These are phyloP conservation scores for Didymella lethalis DNA, from an alignment of 2,329 filamentous ascomycete genomes.

Conservation along the genomic window DNA sequence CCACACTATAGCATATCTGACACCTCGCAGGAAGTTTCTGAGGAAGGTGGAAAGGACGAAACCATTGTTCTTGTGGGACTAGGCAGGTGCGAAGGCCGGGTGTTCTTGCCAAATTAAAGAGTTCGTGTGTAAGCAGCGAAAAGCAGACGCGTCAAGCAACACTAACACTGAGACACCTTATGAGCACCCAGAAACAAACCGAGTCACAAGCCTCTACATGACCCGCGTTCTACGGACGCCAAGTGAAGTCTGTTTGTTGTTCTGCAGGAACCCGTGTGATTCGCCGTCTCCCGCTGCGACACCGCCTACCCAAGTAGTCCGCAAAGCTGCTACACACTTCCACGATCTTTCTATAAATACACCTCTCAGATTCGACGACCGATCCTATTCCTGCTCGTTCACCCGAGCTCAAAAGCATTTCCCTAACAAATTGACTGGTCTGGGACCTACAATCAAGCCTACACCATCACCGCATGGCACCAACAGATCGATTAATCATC, in stretches of 20 bases:
- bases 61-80: conserved; percentile 3
- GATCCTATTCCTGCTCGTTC: not conserved
- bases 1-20: not conserved
- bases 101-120: not conserved
- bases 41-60: not conserved
- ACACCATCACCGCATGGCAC: not conserved
- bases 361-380: not conserved
- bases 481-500: not conserved
- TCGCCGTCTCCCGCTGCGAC: not conserved
- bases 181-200: not conserved
- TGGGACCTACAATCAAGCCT: not conserved
- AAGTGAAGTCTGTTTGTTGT: conserved; percentile 5
- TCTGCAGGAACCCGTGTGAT: conserved; percentile 1
- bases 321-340: not conserved
- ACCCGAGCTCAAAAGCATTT: not conserved
- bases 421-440: not conserved
- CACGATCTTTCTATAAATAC: not conserved
- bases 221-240: not conserved
- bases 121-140: not conserved
- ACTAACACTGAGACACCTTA: not conserved
- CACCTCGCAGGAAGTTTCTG: not conserved
- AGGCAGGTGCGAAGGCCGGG: not conserved
- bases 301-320: not conserved
- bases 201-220: not conserved
- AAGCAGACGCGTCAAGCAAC: not conserved